Percentiles rank a stretch among this genome's conserved stretches.
Conservation (phyloP, 1,139 yeast genomes). For the Trichomonascaceae sp. region DNA sequence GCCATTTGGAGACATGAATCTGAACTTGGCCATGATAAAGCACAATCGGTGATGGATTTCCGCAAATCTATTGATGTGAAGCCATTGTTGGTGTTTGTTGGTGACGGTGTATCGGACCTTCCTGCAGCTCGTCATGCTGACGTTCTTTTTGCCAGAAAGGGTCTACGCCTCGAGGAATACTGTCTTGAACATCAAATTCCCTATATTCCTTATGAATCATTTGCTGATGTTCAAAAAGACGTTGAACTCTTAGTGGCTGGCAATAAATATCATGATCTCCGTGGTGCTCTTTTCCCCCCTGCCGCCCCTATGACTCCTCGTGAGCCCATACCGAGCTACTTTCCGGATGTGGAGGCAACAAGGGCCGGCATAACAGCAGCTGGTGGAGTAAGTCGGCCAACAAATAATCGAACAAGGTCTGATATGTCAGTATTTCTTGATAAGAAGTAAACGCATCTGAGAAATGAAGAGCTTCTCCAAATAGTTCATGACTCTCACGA, state of each 20-base stretch:
- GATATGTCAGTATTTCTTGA: conserved; percentile 1
- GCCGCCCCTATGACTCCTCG: conserved; percentile 7
- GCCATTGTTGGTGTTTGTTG: conserved; percentile 38
- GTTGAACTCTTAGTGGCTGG: conserved; percentile 29
- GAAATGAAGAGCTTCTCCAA: not conserved
- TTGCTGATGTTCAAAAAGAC: conserved; percentile 37
- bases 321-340: conserved; percentile 5
- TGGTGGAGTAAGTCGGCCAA: conserved; percentile 1
- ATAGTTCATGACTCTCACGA: not conserved
- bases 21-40: conserved; percentile 62
- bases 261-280: conserved; percentile 28
- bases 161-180: conserved; percentile 37
- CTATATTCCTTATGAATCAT: conserved; percentile 38
- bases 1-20: conserved; percentile 56
- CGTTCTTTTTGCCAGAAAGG: conserved; percentile 39
- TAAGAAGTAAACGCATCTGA: not conserved
- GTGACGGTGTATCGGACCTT: conserved; percentile 42
- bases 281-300: conserved; percentile 7
- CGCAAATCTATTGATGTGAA: conserved; percentile 23
- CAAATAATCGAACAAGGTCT: conserved; percentile 6
- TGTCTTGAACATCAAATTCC: conserved; percentile 38
- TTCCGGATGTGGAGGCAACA: conserved; percentile 7
- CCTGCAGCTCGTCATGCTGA: conserved; percentile 43
- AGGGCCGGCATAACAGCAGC: conserved; percentile 4
- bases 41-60: conserved; percentile 50